These are phyloP conservation scores for Rubus parviflorus DNA, from an alignment of 306 rosid species.

Conservation along the genomic window DNA sequence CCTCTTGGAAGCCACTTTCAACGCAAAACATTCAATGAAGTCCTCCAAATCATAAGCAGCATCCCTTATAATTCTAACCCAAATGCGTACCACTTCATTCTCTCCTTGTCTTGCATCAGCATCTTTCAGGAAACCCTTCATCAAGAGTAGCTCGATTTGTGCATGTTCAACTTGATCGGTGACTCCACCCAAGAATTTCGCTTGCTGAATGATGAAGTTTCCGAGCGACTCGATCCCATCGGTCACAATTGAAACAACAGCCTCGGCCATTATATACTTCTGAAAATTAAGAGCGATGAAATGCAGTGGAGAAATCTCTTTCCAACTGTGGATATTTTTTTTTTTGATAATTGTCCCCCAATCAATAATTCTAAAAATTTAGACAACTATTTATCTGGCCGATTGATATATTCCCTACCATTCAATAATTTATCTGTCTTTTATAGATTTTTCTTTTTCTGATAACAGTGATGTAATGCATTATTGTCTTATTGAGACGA, in stretches of 20 bases:
- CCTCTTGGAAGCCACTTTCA: slow-evolving; percentile 11
- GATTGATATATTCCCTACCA: too few relatives aligned
- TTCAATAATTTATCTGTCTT: too few relatives aligned
- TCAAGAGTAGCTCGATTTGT: neutral
- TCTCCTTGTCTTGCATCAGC: slow-evolving; percentile 44
- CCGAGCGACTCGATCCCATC: neutral
- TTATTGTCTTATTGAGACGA: too few relatives aligned
- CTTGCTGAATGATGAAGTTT: neutral
- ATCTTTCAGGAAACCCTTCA: slow-evolving; percentile 11
- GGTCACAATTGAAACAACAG: slow-evolving; percentile 5
- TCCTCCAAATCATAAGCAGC: slow-evolving; percentile 40
- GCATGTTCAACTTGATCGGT: neutral
- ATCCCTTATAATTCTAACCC: slow-evolving; percentile 1
- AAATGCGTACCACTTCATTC: slow-evolving; percentile 22
- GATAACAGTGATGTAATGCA: too few relatives aligned
- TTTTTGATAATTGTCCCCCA: too few relatives aligned
- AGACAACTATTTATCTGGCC: too few relatives aligned
- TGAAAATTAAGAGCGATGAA: neutral
- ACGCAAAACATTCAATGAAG: slow-evolving; percentile 35
- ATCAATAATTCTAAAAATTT: too few relatives aligned
- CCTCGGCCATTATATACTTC: slow-evolving; percentile 6
- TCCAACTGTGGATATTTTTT: too few relatives aligned
- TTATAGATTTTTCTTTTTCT: too few relatives aligned
- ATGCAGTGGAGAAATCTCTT: too few relatives aligned
- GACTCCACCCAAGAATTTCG: neutral